Evolutionary conservation across 495 filamentous ascomycete species (phyloP), one percentile per base, ranked within the genome.

Genomic region (Glarea lozoyensis): DNA sequence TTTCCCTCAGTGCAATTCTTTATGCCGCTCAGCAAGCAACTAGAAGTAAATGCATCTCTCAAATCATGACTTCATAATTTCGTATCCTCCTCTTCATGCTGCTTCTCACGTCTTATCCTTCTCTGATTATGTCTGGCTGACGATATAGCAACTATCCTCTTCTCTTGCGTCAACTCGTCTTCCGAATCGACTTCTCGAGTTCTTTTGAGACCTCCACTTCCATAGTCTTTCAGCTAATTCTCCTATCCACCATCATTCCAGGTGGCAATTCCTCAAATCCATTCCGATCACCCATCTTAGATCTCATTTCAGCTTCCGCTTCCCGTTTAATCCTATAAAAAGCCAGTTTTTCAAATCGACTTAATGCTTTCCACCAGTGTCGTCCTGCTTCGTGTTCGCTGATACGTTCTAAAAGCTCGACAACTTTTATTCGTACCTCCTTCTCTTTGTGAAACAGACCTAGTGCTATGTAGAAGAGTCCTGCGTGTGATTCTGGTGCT

Each of bases 401-500:
- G 39, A 99, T 84, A 11, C 88, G 70, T 48, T 88, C 88, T 17
- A 99, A 62, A 27, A 97, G 67, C 25, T 84, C 83, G 12, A 84
- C 86, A 3, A 82, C 82, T 29, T 76, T 78, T 50, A 85, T 64
- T 30, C 92, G 74, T 19, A 94, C 88, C 42, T 83, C 84, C 23
- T 67, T 69, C 43, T 86, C 73, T 27, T 86, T 86, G 66, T 99
- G 92, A 58, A 96, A 95, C n/a, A 99, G 70, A 2, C 92, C 92
- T 44, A 97, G 75, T 29, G 81, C 82, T 23, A 99, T 61, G 51
- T 94, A 94, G 63, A 97, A 97, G 16, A 99, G 70, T 1, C 92
- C 92, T 0, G 83, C 84, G 49, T 90, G 84, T 33, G 76, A 84
- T 66, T 94, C 88, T 6, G 88, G 88, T 2, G 88, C 79, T 19